A percentile compares a stretch with the other conserved stretches of the same genome.
These are phyloP conservation scores for Naegleria gruberi DNA, from an alignment of 208 protist genomes.

Conservation along the genomic window DNA sequence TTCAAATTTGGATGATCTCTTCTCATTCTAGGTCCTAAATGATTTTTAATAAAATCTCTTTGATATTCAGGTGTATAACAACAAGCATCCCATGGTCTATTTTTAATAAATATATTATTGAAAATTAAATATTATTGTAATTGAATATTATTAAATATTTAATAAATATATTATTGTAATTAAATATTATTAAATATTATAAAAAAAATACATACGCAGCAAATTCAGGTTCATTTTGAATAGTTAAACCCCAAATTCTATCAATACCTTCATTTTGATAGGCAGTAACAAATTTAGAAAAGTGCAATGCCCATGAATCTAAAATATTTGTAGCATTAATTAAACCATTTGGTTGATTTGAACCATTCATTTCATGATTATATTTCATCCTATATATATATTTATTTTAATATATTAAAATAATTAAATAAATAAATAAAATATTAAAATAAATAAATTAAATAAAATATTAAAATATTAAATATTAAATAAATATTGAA, in stretches of 20 bases:
- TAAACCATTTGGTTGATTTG: conserved; percentile 15
- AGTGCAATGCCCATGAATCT: conserved; percentile 1
- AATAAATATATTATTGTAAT: too few relatives aligned
- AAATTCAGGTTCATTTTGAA: conserved; percentile 45
- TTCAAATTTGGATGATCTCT: conserved; percentile 37
- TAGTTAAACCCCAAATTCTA: conserved; percentile 37
- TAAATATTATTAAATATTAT: too few relatives aligned
- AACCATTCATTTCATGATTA: conserved; percentile 16
- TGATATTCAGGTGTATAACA: conserved; percentile 19
- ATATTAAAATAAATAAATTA: too few relatives aligned
- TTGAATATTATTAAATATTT: too few relatives aligned
- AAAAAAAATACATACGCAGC: neutral
- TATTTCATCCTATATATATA: too few relatives aligned
- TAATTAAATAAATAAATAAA: too few relatives aligned
- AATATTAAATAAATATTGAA: too few relatives aligned
- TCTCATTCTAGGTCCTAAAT: conserved; percentile 36
- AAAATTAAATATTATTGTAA: too few relatives aligned
- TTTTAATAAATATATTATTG: too few relatives aligned
- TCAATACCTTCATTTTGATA: neutral
- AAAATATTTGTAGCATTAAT: neutral
- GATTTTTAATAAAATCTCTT: conserved; percentile 28
- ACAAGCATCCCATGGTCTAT: conserved; percentile 35
- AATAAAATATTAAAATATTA: too few relatives aligned
- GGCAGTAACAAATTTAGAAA: neutral
- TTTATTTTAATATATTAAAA: too few relatives aligned